A percentile compares a stretch with the other conserved stretches of the same genome.
Conservation (phyloP, 2,329 filamentous ascomycete species). For the Diaporthe vexans region DNA sequence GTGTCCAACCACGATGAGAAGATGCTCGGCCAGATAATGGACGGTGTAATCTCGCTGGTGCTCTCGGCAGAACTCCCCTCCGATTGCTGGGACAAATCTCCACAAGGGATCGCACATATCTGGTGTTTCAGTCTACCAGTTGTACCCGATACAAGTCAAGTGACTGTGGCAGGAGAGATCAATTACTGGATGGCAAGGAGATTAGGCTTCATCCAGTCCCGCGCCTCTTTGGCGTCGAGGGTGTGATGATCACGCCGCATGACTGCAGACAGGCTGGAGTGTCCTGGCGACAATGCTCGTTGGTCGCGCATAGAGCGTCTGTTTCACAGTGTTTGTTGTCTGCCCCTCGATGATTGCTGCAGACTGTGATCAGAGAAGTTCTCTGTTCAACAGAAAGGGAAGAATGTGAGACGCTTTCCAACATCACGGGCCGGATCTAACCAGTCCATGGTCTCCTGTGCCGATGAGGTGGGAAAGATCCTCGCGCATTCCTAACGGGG, state of each 20-base stretch:
- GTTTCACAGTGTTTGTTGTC: conserved; percentile 1
- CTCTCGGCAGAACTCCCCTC: not conserved
- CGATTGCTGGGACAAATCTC: not conserved
- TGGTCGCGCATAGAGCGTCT: conserved; percentile 25
- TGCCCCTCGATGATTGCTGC: not conserved
- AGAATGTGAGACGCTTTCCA: not conserved
- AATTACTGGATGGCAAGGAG: conserved; percentile 8
- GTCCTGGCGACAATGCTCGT: conserved; percentile 4
- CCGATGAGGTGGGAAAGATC: not conserved
- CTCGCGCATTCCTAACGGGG: not conserved
- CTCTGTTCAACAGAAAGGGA: not conserved
- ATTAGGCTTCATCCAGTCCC: conserved; percentile 22
- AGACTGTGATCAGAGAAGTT: conserved; percentile 2
- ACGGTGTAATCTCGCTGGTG: not conserved
- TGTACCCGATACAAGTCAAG: conserved; percentile 29
- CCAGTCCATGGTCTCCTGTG: not conserved
- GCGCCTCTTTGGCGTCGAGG: not conserved
- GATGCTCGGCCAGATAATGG: conserved; percentile 6
- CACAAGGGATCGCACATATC: not conserved
- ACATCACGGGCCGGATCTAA: not conserved
- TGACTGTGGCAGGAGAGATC: not conserved
- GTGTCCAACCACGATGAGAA: conserved; percentile 3
- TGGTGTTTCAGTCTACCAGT: conserved; percentile 19
- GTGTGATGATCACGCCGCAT: conserved; percentile 38
- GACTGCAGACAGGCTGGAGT: conserved; percentile 13